These are phyloP conservation scores for Quercus variabilis DNA, from an alignment of 306 rosid genomes.

Conservation along the genomic window DNA sequence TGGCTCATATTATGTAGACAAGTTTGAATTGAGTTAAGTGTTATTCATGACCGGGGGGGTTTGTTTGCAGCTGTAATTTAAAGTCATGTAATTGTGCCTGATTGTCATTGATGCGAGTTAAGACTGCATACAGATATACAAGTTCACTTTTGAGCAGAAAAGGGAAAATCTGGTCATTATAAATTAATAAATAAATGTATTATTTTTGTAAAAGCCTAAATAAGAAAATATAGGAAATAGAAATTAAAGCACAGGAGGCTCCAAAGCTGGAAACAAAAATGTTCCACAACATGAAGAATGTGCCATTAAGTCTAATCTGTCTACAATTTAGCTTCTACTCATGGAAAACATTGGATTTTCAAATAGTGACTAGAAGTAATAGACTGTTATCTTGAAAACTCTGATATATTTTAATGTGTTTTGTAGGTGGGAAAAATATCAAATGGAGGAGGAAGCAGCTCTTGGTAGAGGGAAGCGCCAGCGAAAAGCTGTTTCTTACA, in stretches of 20 bases:
- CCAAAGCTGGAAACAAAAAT: background rate
- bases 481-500: slow-evolving; percentile 93
- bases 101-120: background rate
- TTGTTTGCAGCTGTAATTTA: background rate
- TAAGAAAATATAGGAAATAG: background rate
- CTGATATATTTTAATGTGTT: slow-evolving; percentile 21
- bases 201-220: background rate
- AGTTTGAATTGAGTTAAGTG: background rate
- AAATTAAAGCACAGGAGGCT: background rate
- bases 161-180: background rate
- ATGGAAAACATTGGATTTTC: slow-evolving; percentile 11
- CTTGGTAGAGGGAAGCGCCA: slow-evolving; percentile 99
- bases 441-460: slow-evolving; percentile 93
- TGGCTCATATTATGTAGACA: background rate
- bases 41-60: background rate
- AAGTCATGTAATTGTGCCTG: background rate
- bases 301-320: background rate
- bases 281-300: background rate
- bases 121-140: background rate
- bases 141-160: background rate
- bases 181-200: background rate
- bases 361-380: slow-evolving; percentile 12
- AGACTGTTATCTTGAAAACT: slow-evolving; percentile 11
- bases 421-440: slow-evolving; percentile 94
- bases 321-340: slow-evolving; percentile 2